Conservation (phyloP, 768 basidiomycete species). For the Lenzites betulinus region DNA sequence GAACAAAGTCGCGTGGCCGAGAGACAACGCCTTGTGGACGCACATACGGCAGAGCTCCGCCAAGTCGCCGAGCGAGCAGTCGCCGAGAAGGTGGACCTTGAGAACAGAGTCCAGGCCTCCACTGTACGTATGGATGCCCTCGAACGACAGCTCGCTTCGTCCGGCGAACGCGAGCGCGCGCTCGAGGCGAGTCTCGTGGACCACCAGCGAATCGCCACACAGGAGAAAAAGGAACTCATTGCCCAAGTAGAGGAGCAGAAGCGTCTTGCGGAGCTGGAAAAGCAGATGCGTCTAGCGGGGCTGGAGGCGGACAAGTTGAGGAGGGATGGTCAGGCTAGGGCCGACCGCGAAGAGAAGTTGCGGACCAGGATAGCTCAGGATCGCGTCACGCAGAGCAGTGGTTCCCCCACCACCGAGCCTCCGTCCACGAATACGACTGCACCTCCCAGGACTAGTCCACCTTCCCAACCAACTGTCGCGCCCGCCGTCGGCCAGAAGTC, state of each 20-base stretch:
- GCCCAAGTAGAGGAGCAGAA: conserved; percentile 2
- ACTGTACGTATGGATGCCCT: background rate
- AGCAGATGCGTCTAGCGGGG: background rate
- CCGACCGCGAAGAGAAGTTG: background rate
- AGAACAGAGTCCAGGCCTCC: background rate
- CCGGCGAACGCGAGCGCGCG: background rate
- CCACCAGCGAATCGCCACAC: background rate
- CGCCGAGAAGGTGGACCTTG: background rate
- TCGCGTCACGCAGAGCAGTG: background rate
- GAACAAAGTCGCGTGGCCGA: background rate
- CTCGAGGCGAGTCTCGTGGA: conserved; percentile 8
- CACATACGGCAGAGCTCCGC: background rate
- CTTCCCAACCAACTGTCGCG: background rate
- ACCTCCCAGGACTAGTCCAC: no score
- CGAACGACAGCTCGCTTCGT: background rate
- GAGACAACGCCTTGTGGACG: background rate
- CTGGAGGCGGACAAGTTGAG: conserved; percentile 5
- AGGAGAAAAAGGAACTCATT: conserved; percentile 3
- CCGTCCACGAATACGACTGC: no score
- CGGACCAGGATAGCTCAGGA: background rate
- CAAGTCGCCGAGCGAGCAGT: conserved; percentile 1
- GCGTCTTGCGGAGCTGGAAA: background rate
- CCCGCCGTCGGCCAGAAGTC: background rate
- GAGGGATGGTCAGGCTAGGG: background rate
- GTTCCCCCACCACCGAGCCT: no score